Conservation (phyloP, 2,329 filamentous ascomycete species). For the Cladophialophora bantiana region DNA sequence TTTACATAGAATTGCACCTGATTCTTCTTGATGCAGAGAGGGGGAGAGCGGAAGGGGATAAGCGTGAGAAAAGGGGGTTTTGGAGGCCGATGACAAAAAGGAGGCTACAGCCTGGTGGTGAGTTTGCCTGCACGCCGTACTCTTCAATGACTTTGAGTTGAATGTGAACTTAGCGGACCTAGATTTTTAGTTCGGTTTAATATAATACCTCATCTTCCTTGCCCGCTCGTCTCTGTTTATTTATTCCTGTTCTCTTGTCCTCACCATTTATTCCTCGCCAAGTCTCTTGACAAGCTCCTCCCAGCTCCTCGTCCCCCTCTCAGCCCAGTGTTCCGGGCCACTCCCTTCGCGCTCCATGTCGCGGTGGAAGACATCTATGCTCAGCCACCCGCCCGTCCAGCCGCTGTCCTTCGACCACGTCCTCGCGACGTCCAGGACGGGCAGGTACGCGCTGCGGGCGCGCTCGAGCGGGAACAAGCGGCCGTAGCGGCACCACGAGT, state of each 20-base stretch:
- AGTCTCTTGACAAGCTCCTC: background rate
- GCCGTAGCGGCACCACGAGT: conserved; percentile 37
- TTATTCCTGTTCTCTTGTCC: background rate
- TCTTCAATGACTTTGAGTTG: too few species aligned
- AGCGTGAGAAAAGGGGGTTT: too few species aligned
- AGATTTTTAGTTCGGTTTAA: too few species aligned
- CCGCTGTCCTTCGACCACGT: background rate
- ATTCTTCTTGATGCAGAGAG: background rate
- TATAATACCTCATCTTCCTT: background rate
- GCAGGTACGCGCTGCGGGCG: conserved; percentile 28
- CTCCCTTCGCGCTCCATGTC: conserved; percentile 13
- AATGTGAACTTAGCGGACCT: too few species aligned
- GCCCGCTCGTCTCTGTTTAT: background rate
- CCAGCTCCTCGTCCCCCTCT: conserved; percentile 17
- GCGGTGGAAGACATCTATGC: conserved; percentile 28
- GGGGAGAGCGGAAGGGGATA: too few species aligned
- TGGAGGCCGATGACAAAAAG: too few species aligned
- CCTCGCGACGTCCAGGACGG: conserved; percentile 17
- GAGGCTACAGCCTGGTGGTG: too few species aligned
- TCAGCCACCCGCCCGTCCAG: conserved; percentile 25
- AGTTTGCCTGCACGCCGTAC: too few species aligned
- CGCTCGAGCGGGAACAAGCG: conserved; percentile 46
- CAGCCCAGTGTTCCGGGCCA: conserved; percentile 19
- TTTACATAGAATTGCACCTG: background rate
- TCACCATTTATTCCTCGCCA: too few species aligned